phyloP scores from a whole-genome alignment of 2,329 filamentous ascomycete genomes.

The Pseudogymnoascus sp. region DNA sequence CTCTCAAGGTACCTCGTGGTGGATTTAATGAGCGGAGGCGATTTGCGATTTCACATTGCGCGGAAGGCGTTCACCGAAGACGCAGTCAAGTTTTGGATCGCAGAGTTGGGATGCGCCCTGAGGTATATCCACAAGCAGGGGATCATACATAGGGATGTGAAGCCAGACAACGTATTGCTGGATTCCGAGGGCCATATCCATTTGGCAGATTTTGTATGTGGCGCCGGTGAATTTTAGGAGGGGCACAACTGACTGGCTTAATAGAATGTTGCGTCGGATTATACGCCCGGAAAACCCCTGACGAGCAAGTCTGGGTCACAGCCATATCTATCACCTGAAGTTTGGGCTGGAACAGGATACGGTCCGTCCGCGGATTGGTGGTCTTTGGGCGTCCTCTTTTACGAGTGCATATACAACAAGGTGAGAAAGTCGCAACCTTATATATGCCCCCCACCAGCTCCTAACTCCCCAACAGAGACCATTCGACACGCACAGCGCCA shows the following conservation, averaged over 20 bases:
- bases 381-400: conserved; percentile 96
- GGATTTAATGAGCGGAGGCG: conserved; percentile 95
- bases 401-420: conserved; percentile 99
- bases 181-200: conserved; percentile 91
- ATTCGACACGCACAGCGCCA: conserved; percentile 83
- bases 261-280: conserved; percentile 93
- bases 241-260: conserved; percentile 14
- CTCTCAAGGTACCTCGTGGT: conserved; percentile 74
- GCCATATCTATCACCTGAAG: conserved; percentile 91
- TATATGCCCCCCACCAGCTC: neutral
- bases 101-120: conserved; percentile 84
- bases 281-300: conserved; percentile 69
- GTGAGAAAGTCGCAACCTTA: conserved; percentile 37
- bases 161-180: conserved; percentile 83
- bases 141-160: conserved; percentile 85
- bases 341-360: conserved; percentile 86
- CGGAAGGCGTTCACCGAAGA: conserved; percentile 97
- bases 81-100: conserved; percentile 93
- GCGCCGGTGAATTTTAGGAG: neutral
- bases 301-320: conserved; percentile 96
- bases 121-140: conserved; percentile 77
- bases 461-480: conserved; percentile 53
- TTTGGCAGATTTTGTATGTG: conserved; percentile 87
- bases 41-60: conserved; percentile 94
- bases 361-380: conserved; percentile 93